Percentiles rank a stretch among this genome's conserved stretches.
These are phyloP conservation scores for Thalassia testudinum DNA, from an alignment of 116 monocot species.

Conservation along the genomic window DNA sequence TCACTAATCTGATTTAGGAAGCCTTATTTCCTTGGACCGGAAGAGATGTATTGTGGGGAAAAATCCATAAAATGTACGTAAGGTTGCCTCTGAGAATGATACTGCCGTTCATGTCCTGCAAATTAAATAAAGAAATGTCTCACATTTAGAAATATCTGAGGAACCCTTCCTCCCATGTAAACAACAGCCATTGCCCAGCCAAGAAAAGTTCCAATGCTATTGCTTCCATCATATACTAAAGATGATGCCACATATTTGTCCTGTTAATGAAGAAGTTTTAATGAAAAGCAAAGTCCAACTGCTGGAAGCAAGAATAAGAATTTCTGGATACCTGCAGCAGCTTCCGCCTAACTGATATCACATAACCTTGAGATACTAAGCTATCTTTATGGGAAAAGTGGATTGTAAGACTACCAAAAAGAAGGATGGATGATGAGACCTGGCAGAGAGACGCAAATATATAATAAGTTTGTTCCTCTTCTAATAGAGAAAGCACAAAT, in stretches of 20 bases:
- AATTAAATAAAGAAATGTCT: too few species aligned
- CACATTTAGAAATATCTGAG: slow-evolving; percentile 75
- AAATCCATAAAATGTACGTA: too few species aligned
- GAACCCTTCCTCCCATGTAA: slow-evolving; percentile 82
- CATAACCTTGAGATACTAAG: background rate
- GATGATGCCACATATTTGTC: background rate
- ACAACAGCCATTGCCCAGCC: slow-evolving; percentile 84
- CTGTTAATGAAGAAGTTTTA: background rate
- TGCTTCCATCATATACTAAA: background rate
- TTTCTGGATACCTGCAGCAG: slow-evolving; percentile 7
- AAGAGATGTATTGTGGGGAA: too few species aligned
- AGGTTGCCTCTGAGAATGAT: too few species aligned
- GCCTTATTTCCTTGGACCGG: too few species aligned
- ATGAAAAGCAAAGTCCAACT: background rate
- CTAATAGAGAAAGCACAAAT: background rate
- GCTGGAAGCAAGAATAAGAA: background rate
- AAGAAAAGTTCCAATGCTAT: slow-evolving; percentile 26
- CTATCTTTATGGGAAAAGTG: background rate
- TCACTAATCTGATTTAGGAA: too few species aligned
- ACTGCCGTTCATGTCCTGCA: too few species aligned
- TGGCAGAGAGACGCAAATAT: slow-evolving; percentile 5
- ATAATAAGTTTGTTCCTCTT: background rate
- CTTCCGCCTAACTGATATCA: slow-evolving; percentile 6
- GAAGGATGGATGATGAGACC: slow-evolving; percentile 26
- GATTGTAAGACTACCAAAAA: slow-evolving; percentile 9